Conservation (phyloP, 1,284 basidiomycete species). For the Marasmius oreades region DNA sequence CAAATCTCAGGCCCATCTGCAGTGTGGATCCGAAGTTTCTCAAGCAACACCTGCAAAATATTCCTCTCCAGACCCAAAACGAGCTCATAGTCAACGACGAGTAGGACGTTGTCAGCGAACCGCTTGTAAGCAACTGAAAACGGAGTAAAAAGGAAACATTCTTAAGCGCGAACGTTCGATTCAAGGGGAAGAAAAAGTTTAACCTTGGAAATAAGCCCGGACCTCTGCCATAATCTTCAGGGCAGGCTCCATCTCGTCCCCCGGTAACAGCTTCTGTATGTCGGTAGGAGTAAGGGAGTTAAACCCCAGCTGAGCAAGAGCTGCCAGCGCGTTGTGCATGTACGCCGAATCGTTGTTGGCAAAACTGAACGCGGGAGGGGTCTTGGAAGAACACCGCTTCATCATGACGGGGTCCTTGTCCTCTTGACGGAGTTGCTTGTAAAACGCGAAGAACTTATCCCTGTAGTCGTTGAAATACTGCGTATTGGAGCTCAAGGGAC, state of each 20-base stretch:
- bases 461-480: constrained; percentile 58
- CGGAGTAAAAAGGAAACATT: constrained; percentile 1
- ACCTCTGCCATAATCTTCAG: constrained; percentile 68
- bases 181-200: neutral
- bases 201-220: constrained; percentile 54
- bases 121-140: constrained; percentile 66
- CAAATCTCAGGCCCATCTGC: constrained; percentile 46
- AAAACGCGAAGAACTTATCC: constrained; percentile 51
- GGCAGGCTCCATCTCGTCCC: constrained; percentile 52
- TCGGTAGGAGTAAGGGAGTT: constrained; percentile 36
- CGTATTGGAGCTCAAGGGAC: constrained; percentile 53
- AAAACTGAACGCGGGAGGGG: too few relatives aligned
- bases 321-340: too few relatives aligned
- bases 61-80: constrained; percentile 46
- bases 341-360: neutral
- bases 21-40: constrained; percentile 43
- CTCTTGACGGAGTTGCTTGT: constrained; percentile 37
- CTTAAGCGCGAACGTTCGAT: neutral
- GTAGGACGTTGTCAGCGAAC: constrained; percentile 59
- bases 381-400: constrained; percentile 11
- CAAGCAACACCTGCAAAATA: constrained; percentile 32
- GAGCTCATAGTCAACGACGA: constrained; percentile 61
- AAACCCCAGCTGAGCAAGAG: constrained; percentile 34
- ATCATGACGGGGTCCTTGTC: constrained; percentile 28
- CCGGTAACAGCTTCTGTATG: constrained; percentile 48